Base-by-base conservation (phyloP, 768 basidiomycete species). In the Myochromella boudieri region DNA sequence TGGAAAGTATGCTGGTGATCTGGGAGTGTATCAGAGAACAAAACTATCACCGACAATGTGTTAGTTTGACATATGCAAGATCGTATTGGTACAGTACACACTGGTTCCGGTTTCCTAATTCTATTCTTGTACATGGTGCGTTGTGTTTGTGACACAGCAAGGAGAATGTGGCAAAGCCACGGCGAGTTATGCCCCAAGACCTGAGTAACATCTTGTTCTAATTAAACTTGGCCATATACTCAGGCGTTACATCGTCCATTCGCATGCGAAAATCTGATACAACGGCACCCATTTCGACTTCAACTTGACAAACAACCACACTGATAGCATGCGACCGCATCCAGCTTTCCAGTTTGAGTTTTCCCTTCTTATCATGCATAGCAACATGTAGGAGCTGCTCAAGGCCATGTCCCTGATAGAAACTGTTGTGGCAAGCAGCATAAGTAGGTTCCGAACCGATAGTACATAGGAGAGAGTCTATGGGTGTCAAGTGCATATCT, bases 131-230 rank as follows among this genome's bases (percentile, higher is more conserved):
- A 33, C 4, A 25, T 9, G 8, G 43, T 33, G 36, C 21, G 33
- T 6, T 9, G 43, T 34, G 32, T 44, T 21, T 44, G 43, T 15
- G 43, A 22, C 12, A 33, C 43, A 11, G 43, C 29, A 10, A 44
- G 22, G 36, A 44, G 43, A 18, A 44, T 36, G 24, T 21, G 27
- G 10, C 14, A 24, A 25, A 44, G 32, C 43, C 32, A 44, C 8
- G 43, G 21, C 14, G 43, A 44, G 12, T 44, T 20, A 22, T 12
- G 8, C 21, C 24, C 24, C 10, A 44, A 33, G 17, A 44, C 24
- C 12, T 36, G 18, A 22, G 40, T 42, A 20, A 36, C 17, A 42
- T 44, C 33, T 10, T 9, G 18, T 26, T 6, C 29, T 34, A 27
- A 29, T 31, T 15, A 17, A 26, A 44, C 3, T 3, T 22, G 15